Conservation (phyloP, 768 basidiomycete species). For the Phylloporus arenicola region DNA sequence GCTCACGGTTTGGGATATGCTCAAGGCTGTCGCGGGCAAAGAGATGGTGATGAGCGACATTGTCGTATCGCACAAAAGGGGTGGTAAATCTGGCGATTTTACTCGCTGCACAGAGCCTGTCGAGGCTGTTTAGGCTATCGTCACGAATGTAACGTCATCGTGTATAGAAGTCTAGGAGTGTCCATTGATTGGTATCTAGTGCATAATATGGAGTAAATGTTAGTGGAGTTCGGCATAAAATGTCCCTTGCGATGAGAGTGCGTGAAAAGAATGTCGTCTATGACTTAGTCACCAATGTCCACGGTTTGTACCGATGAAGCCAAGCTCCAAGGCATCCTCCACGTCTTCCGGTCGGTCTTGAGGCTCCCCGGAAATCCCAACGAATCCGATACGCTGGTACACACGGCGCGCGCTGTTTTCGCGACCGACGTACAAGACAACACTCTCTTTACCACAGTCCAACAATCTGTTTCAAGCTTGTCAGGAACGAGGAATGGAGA, state of each 20-base stretch:
- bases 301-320: slow-evolving; percentile 41
- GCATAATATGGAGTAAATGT: background rate
- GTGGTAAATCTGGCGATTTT: slow-evolving; percentile 75
- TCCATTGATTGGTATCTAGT: background rate
- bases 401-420: slow-evolving; percentile 47
- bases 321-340: slow-evolving; percentile 50
- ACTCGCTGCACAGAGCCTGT: slow-evolving; percentile 13
- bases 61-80: slow-evolving; percentile 59
- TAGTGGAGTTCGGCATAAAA: background rate
- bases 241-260: background rate
- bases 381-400: slow-evolving; percentile 51
- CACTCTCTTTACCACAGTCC: slow-evolving; percentile 40
- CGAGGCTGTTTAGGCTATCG: background rate
- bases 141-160: background rate
- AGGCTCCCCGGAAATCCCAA: slow-evolving; percentile 36
- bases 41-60: slow-evolving; percentile 78
- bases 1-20: slow-evolving; percentile 90
- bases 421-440: slow-evolving; percentile 52
- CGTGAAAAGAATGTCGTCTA: background rate
- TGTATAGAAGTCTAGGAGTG: background rate
- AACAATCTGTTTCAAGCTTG: slow-evolving; percentile 29
- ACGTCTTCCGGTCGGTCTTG: slow-evolving; percentile 34
- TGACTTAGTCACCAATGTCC: slow-evolving; percentile 44
- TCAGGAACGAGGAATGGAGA: background rate
- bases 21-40: slow-evolving; percentile 84